A percentile compares a stretch with the other conserved stretches of the same genome.
phyloP scores from a whole-genome alignment of 768 basidiomycete species.

The Pholiota conissans region DNA sequence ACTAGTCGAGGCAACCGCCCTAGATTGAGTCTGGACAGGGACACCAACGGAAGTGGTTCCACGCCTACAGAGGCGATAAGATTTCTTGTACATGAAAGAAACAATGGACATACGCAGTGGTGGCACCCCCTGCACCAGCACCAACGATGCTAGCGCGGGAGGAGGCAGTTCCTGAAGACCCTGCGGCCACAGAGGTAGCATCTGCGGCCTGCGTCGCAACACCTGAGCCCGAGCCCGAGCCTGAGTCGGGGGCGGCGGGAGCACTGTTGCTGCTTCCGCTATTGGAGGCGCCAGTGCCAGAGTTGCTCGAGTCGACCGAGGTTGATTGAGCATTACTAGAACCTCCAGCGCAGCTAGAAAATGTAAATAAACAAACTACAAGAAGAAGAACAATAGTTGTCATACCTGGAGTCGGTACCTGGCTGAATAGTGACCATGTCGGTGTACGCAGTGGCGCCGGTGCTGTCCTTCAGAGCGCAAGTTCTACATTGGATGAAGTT shows the following conservation, averaged over 20 bases:
- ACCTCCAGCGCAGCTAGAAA: slow-evolving; percentile 10
- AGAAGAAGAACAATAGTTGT: background rate
- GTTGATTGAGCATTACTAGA: background rate
- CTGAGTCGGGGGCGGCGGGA: background rate
- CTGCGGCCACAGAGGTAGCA: background rate
- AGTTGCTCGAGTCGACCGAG: background rate
- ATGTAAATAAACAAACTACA: background rate
- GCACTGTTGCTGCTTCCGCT: background rate
- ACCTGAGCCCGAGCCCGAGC: background rate
- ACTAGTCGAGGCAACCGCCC: slow-evolving; percentile 5
- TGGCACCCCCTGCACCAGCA: slow-evolving; percentile 1
- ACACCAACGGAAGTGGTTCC: slow-evolving; percentile 7
- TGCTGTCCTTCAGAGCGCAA: slow-evolving; percentile 56
- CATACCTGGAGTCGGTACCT: slow-evolving; percentile 37
- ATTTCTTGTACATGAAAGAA: background rate
- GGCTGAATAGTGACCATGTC: slow-evolving; percentile 45
- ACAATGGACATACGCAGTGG: slow-evolving; percentile 1
- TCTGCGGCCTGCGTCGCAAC: slow-evolving; percentile 6
- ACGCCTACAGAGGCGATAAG: slow-evolving; percentile 3
- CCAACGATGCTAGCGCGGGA: background rate
- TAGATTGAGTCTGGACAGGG: slow-evolving; percentile 7
- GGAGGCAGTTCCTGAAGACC: background rate
- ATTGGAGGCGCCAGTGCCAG: background rate
- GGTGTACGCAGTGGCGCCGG: slow-evolving; percentile 53
- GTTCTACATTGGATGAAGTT: slow-evolving; percentile 44